Base-by-base conservation (phyloP, 768 basidiomycete genomes). In the Leccinellum albellum region DNA sequence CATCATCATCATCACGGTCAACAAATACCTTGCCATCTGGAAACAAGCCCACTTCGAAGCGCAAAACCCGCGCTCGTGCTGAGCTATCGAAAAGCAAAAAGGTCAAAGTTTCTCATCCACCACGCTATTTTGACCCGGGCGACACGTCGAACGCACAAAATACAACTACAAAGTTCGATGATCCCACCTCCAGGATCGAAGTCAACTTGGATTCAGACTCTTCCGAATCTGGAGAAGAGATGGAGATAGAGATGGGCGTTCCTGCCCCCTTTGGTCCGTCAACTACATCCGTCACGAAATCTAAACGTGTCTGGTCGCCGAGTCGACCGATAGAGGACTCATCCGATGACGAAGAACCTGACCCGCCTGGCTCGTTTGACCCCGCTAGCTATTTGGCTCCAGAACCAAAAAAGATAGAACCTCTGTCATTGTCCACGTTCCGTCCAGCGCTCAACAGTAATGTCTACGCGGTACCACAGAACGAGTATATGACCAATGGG, bases 291-390 rank as follows among this genome's bases (percentile, higher is more conserved):
- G 20, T 57, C 55, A 51, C 63, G 51, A 55, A 63, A 42, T 61
- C 53, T 21, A 68, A 63, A 60, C 75, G 79, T 23, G 75, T 76
- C 28, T 88, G 83, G 82, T 87, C 86, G 2, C 86, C 86, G 0
- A 87, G 83, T 67, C 74, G 72, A 28, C 79, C 79, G 28, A 14
- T 78, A 7, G 59, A 63, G 1, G 80, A 80, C 58, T 82, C 82
- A 2, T 81, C 82, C 0, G 79, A 79, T 15, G 78, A 78, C 42
- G 80, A 77, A n/a, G 65, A 66, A 1, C 60, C 49, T 28, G 73
- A 37, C 17, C 17, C 44, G 14, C 23, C 44, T 45, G 21, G 44
- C 7, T 50, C 28, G 26, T 45, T 53, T 8, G 57, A 40, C 8
- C 57, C 56, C 9, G 6, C 42, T 8, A 20, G 23, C 4, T n/a